A percentile compares a stretch with the other conserved stretches of the same genome.
Conservation (phyloP, 805 yeast species). For the Danielozyma ontarioensis region DNA sequence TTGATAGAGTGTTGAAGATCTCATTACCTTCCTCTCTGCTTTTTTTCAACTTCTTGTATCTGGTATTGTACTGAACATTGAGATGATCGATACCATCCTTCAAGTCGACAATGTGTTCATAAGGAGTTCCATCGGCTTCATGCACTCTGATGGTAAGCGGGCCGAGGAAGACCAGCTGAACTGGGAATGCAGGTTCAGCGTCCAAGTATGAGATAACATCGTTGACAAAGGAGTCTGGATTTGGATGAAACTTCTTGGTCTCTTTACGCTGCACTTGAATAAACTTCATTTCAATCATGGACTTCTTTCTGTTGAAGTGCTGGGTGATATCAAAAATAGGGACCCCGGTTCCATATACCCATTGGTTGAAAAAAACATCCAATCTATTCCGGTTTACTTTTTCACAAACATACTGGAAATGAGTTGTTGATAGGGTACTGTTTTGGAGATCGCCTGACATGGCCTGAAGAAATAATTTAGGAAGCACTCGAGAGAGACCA, state of each 20-base stretch:
- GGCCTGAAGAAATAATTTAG: constrained; percentile 86
- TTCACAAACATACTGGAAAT: constrained; percentile 92
- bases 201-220: constrained; percentile 41
- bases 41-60: constrained; percentile 76
- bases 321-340: constrained; percentile 89
- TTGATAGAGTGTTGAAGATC: constrained; percentile 39
- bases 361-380: constrained; percentile 81
- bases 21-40: constrained; percentile 45
- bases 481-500: constrained; percentile 86
- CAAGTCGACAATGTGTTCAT: constrained; percentile 92
- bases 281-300: constrained; percentile 91
- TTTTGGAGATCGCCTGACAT: constrained; percentile 90
- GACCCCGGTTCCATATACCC: constrained; percentile 87
- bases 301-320: constrained; percentile 86
- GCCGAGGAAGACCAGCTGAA: constrained; percentile 68
- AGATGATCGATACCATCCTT: constrained; percentile 80
- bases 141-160: constrained; percentile 97
- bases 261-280: constrained; percentile 80
- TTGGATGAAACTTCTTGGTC: constrained; percentile 32
- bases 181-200: constrained; percentile 32
- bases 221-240: constrained; percentile 37
- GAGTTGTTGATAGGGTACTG: constrained; percentile 71
- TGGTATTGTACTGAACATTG: constrained; percentile 93
- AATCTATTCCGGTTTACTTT: constrained; percentile 84
- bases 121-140: constrained; percentile 98